Evolutionary conservation across 257 asterid genomes (phyloP).

Genomic region (Craterostigma plantagineum): DNA sequence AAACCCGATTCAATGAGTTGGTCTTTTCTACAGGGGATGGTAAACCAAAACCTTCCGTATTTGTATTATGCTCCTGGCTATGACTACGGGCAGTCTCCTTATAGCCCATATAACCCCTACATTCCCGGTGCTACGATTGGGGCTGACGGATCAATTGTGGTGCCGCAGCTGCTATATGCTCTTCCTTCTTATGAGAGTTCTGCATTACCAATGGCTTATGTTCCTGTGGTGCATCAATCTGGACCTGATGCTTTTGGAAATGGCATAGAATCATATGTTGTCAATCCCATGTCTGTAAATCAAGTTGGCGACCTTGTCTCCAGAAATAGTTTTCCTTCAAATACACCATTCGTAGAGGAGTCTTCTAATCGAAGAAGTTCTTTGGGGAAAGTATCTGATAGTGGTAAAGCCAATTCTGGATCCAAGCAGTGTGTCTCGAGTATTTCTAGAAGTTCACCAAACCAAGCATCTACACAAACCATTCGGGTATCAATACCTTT

Average conservation of each 20-base stretch:
- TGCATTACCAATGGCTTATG: constrained; percentile 29
- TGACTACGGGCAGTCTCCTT: constrained; percentile 56
- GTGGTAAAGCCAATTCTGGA: constrained; percentile 20
- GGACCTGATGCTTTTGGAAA: constrained; percentile 28
- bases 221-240: constrained; percentile 38
- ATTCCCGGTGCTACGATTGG: constrained; percentile 87
- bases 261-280: constrained; percentile 23
- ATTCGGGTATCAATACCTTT: constrained; percentile 19
- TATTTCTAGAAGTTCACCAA: constrained; percentile 18
- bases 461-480: constrained; percentile 24
- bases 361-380: constrained; percentile 27
- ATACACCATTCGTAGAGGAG: constrained; percentile 22
- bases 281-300: constrained; percentile 17
- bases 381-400: constrained; percentile 22
- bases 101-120: constrained; percentile 77
- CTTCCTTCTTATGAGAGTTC: constrained; percentile 48
- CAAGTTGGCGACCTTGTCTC: constrained; percentile 28
- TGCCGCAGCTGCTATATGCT: constrained; percentile 44
- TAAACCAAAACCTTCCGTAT: constrained; percentile 40
- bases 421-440: constrained; percentile 28
- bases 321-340: constrained; percentile 26
- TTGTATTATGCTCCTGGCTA: constrained; percentile 49
- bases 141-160: constrained; percentile 43
- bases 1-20: background rate
- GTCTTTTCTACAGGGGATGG: constrained; percentile 45